Evolutionary conservation across 2,329 filamentous ascomycete species (phyloP).

Genomic region (Catunica adiposa): DNA sequence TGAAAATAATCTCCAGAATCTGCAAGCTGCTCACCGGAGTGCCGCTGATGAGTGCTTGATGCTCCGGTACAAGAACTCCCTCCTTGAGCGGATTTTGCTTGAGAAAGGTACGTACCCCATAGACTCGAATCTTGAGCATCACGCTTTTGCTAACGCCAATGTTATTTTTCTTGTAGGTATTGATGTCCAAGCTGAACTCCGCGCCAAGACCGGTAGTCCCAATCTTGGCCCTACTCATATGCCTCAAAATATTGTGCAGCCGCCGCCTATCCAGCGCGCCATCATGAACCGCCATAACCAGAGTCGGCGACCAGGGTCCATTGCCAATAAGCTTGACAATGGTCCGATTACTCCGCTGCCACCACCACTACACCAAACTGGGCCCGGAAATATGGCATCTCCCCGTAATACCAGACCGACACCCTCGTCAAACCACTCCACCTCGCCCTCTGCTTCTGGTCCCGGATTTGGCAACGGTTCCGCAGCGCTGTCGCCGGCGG

Average conservation of each 20-base stretch:
- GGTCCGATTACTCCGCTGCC: constrained; percentile 31
- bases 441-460: constrained; percentile 36
- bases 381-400: constrained; percentile 33
- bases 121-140: neutral
- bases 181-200: constrained; percentile 90
- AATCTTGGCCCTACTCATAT: constrained; percentile 54
- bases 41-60: constrained; percentile 95
- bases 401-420: constrained; percentile 60
- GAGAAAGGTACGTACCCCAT: constrained; percentile 59
- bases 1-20: constrained; percentile 79
- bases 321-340: constrained; percentile 54
- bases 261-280: constrained; percentile 61
- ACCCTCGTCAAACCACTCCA: constrained; percentile 53
- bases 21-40: constrained; percentile 85
- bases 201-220: constrained; percentile 79
- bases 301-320: constrained; percentile 52
- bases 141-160: constrained; percentile 6
- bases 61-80: constrained; percentile 95
- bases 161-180: constrained; percentile 43
- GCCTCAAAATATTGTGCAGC: constrained; percentile 52
- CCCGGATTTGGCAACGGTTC: constrained; percentile 25
- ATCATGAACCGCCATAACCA: constrained; percentile 71
- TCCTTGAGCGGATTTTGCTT: constrained; percentile 83
- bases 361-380: constrained; percentile 24
- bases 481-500: constrained; percentile 27